Conservation (phyloP, 2,329 filamentous ascomycete species). For the Mycosphaerella sp. region DNA sequence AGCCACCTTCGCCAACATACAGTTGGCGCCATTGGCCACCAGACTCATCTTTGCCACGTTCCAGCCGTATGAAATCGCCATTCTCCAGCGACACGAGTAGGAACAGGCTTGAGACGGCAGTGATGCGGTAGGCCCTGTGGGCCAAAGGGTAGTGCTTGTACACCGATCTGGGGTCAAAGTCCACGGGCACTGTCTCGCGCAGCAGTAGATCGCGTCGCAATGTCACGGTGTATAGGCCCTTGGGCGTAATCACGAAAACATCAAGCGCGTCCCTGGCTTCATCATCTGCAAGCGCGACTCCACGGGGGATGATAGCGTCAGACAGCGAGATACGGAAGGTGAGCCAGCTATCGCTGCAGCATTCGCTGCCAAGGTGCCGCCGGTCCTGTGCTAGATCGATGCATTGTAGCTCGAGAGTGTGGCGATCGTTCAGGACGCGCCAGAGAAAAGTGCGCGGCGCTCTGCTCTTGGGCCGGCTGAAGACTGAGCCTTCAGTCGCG, state of each 20-base stretch:
- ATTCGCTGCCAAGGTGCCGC: constrained; percentile 17
- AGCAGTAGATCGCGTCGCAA: constrained; percentile 77
- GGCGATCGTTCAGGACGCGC: constrained; percentile 76
- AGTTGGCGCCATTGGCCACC: constrained; percentile 61
- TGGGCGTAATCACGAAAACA: constrained; percentile 69
- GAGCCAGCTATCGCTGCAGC: constrained; percentile 42
- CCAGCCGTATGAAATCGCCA: constrained; percentile 66
- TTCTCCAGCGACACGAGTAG: constrained; percentile 76
- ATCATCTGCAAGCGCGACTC: constrained; percentile 75
- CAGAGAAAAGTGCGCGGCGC: constrained; percentile 84
- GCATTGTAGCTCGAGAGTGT: constrained; percentile 72
- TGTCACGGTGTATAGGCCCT: constrained; percentile 76
- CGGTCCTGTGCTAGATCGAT: constrained; percentile 68
- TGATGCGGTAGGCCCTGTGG: constrained; percentile 72
- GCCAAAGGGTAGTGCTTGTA: constrained; percentile 72
- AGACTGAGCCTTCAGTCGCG: constrained; percentile 73
- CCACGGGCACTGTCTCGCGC: constrained; percentile 50
- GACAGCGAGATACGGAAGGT: constrained; percentile 73
- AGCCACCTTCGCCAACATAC: constrained; percentile 64
- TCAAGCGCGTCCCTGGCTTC: constrained; percentile 70
- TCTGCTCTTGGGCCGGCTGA: constrained; percentile 68
- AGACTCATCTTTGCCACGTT: constrained; percentile 51
- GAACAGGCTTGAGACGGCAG: constrained; percentile 65
- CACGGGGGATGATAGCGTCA: constrained; percentile 70
- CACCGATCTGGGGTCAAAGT: constrained; percentile 66